phyloP scores from a whole-genome alignment of 2,329 filamentous ascomycete species.

The Dactylellina haptotyla region DNA sequence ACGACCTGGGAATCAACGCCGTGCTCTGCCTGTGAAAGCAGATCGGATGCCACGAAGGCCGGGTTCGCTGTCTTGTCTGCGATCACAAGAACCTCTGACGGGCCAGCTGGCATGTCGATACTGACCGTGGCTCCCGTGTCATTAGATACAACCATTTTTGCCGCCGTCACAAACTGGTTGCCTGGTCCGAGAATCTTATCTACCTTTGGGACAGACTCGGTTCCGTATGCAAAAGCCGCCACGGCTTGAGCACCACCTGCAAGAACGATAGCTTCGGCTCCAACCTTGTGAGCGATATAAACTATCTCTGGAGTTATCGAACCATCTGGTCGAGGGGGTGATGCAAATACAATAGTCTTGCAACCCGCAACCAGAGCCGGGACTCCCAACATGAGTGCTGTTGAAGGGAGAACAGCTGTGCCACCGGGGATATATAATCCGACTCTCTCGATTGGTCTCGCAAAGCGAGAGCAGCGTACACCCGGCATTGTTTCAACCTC shows the following conservation, averaged over 20 bases:
- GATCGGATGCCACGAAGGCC: slow-evolving; percentile 92
- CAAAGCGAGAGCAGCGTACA: slow-evolving; percentile 92
- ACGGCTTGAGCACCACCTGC: slow-evolving; percentile 95
- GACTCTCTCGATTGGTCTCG: slow-evolving; percentile 91
- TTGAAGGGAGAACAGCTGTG: slow-evolving; percentile 95
- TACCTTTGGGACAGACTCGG: slow-evolving; percentile 91
- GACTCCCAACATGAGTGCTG: slow-evolving; percentile 96
- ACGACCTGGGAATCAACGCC: slow-evolving; percentile 96
- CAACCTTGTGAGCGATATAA: slow-evolving; percentile 95
- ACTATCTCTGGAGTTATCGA: slow-evolving; percentile 96
- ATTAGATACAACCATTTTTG: slow-evolving; percentile 98
- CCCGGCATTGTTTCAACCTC: slow-evolving; percentile 97
- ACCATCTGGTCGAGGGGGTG: slow-evolving; percentile 87
- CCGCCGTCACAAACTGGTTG: slow-evolving; percentile 98
- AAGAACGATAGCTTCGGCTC: slow-evolving; percentile 93
- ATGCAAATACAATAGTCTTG: slow-evolving; percentile 91
- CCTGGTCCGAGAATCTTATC: slow-evolving; percentile 98
- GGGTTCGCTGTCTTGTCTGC: slow-evolving; percentile 89
- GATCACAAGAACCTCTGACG: slow-evolving; percentile 94
- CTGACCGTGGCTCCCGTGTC: slow-evolving; percentile 94
- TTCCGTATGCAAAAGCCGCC: slow-evolving; percentile 96
- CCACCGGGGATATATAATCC: slow-evolving; percentile 95
- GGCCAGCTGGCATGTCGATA: slow-evolving; percentile 98
- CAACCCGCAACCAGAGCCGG: slow-evolving; percentile 97
- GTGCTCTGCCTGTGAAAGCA: slow-evolving; percentile 95